A percentile compares a stretch with the other conserved stretches of the same genome.
phyloP scores from a whole-genome alignment of 2,329 filamentous ascomycete genomes.

The Cordyceps cicadae region DNA sequence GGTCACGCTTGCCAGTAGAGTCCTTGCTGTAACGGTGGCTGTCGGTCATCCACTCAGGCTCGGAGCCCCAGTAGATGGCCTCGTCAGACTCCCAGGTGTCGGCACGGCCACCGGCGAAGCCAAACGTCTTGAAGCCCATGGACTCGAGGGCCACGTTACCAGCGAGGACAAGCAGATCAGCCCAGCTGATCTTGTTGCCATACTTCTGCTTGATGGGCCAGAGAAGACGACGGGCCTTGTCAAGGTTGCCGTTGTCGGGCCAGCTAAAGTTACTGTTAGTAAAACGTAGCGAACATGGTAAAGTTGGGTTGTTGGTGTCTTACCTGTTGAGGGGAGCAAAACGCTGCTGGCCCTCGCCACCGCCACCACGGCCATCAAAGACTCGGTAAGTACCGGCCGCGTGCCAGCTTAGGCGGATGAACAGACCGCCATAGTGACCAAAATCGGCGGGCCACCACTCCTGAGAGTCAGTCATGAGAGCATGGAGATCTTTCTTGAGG shows the following conservation, averaged over 20 bases:
- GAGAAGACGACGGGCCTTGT: slow-evolving; percentile 71
- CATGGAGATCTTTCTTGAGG: slow-evolving; percentile 65
- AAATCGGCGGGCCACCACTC: slow-evolving; percentile 79
- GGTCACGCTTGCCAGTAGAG: slow-evolving; percentile 29
- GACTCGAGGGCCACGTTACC: slow-evolving; percentile 71
- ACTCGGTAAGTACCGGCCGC: slow-evolving; percentile 70
- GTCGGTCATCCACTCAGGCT: slow-evolving; percentile 68
- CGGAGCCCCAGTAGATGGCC: slow-evolving; percentile 68
- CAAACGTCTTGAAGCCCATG: slow-evolving; percentile 67
- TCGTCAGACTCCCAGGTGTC: slow-evolving; percentile 72
- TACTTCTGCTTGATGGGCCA: slow-evolving; percentile 84
- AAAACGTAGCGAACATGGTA: slow-evolving; percentile 18
- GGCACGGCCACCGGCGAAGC: slow-evolving; percentile 63
- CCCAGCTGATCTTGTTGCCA: slow-evolving; percentile 74
- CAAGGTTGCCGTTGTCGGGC: slow-evolving; percentile 70
- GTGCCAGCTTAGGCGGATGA: slow-evolving; percentile 77
- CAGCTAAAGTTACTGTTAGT: slow-evolving; percentile 36
- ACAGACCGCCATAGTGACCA: slow-evolving; percentile 72
- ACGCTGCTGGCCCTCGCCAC: slow-evolving; percentile 66
- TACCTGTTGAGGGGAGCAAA: slow-evolving; percentile 64
- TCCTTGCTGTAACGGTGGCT: slow-evolving; percentile 55
- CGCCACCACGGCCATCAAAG: slow-evolving; percentile 65
- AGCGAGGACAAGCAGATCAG: slow-evolving; percentile 61
- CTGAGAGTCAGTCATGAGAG: slow-evolving; percentile 69
- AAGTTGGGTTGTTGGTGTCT: not conserved